Conservation (phyloP, 2,329 filamentous ascomycete genomes). For the Colletotrichum orbiculare region DNA sequence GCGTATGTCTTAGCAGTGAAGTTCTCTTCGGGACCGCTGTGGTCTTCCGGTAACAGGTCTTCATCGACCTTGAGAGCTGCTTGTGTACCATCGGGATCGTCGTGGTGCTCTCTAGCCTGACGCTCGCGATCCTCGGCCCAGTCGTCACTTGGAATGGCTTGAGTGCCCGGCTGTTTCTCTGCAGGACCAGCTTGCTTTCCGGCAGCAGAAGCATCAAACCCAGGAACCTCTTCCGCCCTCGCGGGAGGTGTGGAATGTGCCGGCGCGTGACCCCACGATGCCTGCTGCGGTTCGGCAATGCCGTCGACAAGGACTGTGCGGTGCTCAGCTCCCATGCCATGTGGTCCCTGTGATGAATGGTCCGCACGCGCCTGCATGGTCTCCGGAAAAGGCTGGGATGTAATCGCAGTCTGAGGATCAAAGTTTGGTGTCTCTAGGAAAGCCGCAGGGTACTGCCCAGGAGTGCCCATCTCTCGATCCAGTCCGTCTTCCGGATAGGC, state of each 20-base stretch:
- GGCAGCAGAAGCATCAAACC: background rate
- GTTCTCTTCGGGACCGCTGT: constrained; percentile 18
- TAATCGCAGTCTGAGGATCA: background rate
- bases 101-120: background rate
- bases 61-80: constrained; percentile 22
- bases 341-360: constrained; percentile 7
- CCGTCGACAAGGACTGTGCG: constrained; percentile 25
- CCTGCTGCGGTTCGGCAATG: constrained; percentile 29
- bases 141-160: constrained; percentile 7
- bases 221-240: background rate
- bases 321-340: background rate
- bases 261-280: constrained; percentile 34
- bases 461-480: constrained; percentile 10
- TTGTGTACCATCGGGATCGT: constrained; percentile 15
- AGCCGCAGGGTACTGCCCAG: constrained; percentile 18
- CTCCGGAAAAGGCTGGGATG: constrained; percentile 10
- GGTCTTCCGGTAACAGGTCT: constrained; percentile 23
- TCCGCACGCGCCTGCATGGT: constrained; percentile 10
- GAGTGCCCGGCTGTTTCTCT: background rate
- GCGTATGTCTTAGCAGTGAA: constrained; percentile 12
- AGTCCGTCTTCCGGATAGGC: constrained; percentile 30
- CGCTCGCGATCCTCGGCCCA: constrained; percentile 16
- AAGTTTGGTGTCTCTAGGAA: constrained; percentile 29
- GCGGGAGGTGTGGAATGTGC: background rate
- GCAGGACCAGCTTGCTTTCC: background rate